Conservation (phyloP, 345 rosid genomes). For the Cardiospermum halicacabum region DNA sequence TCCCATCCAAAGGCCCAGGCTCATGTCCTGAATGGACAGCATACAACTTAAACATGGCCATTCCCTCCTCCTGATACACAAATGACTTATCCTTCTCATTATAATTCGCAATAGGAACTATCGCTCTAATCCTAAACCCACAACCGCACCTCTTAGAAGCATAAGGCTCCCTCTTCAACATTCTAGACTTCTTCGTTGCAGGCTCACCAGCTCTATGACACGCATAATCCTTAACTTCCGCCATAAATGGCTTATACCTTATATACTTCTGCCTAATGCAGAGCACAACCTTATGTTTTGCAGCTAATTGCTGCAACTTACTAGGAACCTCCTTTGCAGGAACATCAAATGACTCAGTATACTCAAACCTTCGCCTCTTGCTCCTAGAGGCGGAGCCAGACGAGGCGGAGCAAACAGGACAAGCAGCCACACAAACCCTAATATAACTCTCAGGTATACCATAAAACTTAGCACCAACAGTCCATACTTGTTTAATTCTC, state of each 20-base stretch:
- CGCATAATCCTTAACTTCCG: slow-evolving; percentile 99
- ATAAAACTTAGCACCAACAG: slow-evolving; percentile 90
- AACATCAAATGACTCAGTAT: slow-evolving; percentile 91
- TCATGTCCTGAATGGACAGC: slow-evolving; percentile 99
- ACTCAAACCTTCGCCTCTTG: slow-evolving; percentile 86
- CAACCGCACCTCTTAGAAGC: slow-evolving; percentile 96
- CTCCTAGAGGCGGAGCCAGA: slow-evolving; percentile 75
- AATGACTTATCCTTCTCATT: slow-evolving; percentile 94
- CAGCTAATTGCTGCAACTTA: slow-evolving; percentile 85
- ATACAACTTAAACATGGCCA: slow-evolving; percentile 84
- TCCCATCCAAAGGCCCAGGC: slow-evolving; percentile 94
- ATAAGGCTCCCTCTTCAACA: slow-evolving; percentile 96
- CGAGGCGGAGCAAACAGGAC: slow-evolving; percentile 68
- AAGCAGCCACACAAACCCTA: slow-evolving; percentile 91
- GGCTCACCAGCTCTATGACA: slow-evolving; percentile 99
- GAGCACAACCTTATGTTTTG: slow-evolving; percentile 93
- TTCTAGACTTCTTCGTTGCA: slow-evolving; percentile 70
- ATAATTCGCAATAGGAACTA: slow-evolving; percentile 88
- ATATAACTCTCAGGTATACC: slow-evolving; percentile 98
- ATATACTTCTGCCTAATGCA: slow-evolving; percentile 98
- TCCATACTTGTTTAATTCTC: slow-evolving; percentile 92
- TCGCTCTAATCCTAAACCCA: slow-evolving; percentile 93
- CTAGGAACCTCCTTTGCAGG: slow-evolving; percentile 92
- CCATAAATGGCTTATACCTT: slow-evolving; percentile 97
- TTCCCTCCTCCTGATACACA: slow-evolving; percentile 93